A percentile compares a stretch with the other conserved stretches of the same genome.
Conservation (phyloP, 1,139 yeast genomes). For the Pichia sp. region DNA sequence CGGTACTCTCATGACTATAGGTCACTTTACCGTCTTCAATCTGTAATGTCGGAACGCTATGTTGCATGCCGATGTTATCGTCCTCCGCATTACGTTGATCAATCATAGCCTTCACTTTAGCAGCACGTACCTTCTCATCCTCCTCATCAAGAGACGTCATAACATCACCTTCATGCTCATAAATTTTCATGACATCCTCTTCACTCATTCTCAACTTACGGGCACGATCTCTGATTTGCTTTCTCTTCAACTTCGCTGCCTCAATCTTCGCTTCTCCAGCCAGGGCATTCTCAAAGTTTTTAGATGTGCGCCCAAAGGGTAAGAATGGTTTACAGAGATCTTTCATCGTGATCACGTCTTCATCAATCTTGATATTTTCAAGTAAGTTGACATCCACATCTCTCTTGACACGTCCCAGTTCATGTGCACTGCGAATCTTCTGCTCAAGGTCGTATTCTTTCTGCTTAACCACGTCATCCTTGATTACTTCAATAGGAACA, state of each 20-base stretch:
- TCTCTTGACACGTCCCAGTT: slow-evolving; percentile 3
- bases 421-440: slow-evolving; percentile 8
- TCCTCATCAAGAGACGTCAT: slow-evolving; percentile 11
- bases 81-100: slow-evolving; percentile 9
- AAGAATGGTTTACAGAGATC: slow-evolving; percentile 76
- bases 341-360: slow-evolving; percentile 64
- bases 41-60: slow-evolving; percentile 39
- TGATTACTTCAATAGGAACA: slow-evolving; percentile 5
- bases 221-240: slow-evolving; percentile 36
- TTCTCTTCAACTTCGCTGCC: slow-evolving; percentile 32
- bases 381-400: slow-evolving; percentile 37
- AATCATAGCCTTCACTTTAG: slow-evolving; percentile 18
- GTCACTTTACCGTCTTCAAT: slow-evolving; percentile 43
- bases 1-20: slow-evolving; percentile 66
- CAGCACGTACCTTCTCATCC: slow-evolving; percentile 29
- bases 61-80: slow-evolving; percentile 9
- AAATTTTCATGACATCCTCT: slow-evolving; percentile 21
- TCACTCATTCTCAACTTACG: slow-evolving; percentile 33
- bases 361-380: slow-evolving; percentile 43
- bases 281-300: slow-evolving; percentile 54
- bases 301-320: slow-evolving; percentile 70
- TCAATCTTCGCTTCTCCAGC: slow-evolving; percentile 42
- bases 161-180: slow-evolving; percentile 16
- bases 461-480: slow-evolving; percentile 3
- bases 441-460: slow-evolving; percentile 8